Evolutionary conservation across 495 filamentous ascomycete genomes (phyloP), one percentile per base, ranked within the genome.

Genomic region (Xylaria palmicola): DNA sequence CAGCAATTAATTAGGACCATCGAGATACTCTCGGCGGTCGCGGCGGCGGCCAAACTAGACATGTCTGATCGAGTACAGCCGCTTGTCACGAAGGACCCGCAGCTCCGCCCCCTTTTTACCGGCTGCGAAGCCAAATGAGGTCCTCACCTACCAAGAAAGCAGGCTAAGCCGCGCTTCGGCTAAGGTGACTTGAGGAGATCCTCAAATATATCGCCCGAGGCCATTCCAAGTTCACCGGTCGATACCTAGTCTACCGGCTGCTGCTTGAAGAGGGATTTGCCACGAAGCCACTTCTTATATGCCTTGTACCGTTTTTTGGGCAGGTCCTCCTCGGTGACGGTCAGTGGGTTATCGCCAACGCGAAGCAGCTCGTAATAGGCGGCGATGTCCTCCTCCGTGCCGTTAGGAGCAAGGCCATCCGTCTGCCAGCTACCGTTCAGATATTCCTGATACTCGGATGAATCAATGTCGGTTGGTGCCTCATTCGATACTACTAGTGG

Each of bases 191-290:
- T 40, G 13, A 30, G 13, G 20, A 0, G 15, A 10, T 59, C 62
- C 20, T 27, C 54, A 30, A 62, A 61, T 36, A 17, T 45, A 34
- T 54, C 61, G 17, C 54, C 56, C 49, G 12, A 30, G 5, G 56
- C 36, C 36, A 47, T 54, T 48, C 26, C 32, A 49, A 7, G 48
- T 12, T 48, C 58, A 36, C 50, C 64, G 48, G 55, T 32, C 49
- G 65, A 67, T 57, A 61, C 68, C 67, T 79, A 77, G 67, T 91
- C 88, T 61, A 89, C 81, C 60, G 88, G 84, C 77, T 85, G 82
- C 82, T 96, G 92, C 76, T 97, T 97, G 68, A 97, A 97, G 62
- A 97, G 78, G 68, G 89, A 92, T 79, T 96, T 97, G 15, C 92
- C 92, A 62, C 87, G 82, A 67, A 97, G 75, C 93, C 93, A 98